These are phyloP conservation scores for Raphanus sativus DNA, from an alignment of 345 rosid genomes.

Conservation along the genomic window DNA sequence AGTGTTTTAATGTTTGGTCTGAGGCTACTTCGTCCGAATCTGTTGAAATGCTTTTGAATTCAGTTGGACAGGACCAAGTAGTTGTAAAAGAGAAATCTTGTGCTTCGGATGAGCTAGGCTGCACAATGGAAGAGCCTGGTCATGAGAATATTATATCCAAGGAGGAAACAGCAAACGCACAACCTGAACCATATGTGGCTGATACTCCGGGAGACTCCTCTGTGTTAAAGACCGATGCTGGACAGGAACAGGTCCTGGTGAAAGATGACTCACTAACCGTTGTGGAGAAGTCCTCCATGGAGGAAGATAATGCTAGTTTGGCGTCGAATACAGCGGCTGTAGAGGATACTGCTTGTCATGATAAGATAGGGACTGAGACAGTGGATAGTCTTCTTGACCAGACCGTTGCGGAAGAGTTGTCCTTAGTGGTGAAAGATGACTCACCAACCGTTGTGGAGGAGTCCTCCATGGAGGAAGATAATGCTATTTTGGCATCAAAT, in stretches of 20 bases:
- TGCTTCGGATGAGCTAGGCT: conserved; percentile 71
- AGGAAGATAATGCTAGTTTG: too few species aligned
- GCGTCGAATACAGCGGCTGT: too few species aligned
- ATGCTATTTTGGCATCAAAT: too few species aligned
- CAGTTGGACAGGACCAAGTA: conserved; percentile 87
- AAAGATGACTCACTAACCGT: neutral
- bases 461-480: too few species aligned
- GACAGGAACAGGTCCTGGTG: conserved; percentile 42
- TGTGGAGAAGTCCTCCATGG: too few species aligned
- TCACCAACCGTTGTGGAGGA: too few species aligned
- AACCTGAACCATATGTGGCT: conserved; percentile 26
- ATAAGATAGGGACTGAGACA: too few species aligned
- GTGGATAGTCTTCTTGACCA: too few species aligned
- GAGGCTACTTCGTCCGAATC: conserved; percentile 89
- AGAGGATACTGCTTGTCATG: too few species aligned
- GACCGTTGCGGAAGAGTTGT: conserved; percentile 47
- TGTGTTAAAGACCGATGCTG: conserved; percentile 40
- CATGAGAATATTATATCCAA: conserved; percentile 38
- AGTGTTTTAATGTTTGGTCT: conserved; percentile 96
- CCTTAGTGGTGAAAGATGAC: too few species aligned
- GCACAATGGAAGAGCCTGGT: conserved; percentile 63
- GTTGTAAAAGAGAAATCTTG: conserved; percentile 57
- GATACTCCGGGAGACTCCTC: conserved; percentile 43
- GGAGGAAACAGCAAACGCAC: conserved; percentile 41
- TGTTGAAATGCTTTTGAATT: conserved; percentile 92